A percentile compares a stretch with the other conserved stretches of the same genome.
These are phyloP conservation scores for Cardiosporidium cionae DNA, from an alignment of 169 alveolate genomes.

Conservation along the genomic window DNA sequence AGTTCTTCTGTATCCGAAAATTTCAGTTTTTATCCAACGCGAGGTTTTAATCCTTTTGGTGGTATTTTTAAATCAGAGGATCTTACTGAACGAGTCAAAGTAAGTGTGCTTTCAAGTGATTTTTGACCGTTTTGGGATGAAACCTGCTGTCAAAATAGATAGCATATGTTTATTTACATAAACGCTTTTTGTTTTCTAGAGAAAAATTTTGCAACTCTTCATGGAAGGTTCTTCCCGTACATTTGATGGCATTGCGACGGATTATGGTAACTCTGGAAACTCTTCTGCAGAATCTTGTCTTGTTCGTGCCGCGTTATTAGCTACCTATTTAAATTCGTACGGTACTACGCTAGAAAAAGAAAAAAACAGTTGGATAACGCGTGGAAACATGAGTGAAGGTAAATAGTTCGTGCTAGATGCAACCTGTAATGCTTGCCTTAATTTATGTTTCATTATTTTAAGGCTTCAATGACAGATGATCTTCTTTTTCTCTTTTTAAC, in stretches of 20 bases:
- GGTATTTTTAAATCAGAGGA: conserved; percentile 61
- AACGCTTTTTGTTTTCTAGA: too few relatives aligned
- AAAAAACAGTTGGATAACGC: conserved; percentile 48
- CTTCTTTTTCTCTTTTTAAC: too few relatives aligned
- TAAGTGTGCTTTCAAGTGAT: too few relatives aligned
- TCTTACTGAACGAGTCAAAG: conserved; percentile 28
- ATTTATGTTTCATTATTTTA: too few relatives aligned
- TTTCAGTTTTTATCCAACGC: conserved; percentile 70
- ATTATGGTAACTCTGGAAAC: conserved; percentile 3
- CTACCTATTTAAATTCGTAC: conserved; percentile 72
- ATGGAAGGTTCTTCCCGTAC: conserved; percentile 8
- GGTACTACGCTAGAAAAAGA: conserved; percentile 57
- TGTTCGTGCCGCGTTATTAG: conserved; percentile 55
- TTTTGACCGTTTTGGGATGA: too few relatives aligned
- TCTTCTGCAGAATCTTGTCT: conserved; percentile 28
- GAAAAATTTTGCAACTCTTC: conserved; percentile 5
- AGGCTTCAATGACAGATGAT: too few relatives aligned
- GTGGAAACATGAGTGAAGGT: conserved; percentile 81
- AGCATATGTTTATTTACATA: too few relatives aligned
- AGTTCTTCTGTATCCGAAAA: too few relatives aligned
- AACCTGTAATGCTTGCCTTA: too few relatives aligned
- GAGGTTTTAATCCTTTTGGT: conserved; percentile 75
- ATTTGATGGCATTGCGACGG: conserved; percentile 2
- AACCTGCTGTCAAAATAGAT: too few relatives aligned
- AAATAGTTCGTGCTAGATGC: too few relatives aligned